These are phyloP conservation scores for Dactylellina cionopaga DNA, from an alignment of 2,329 filamentous ascomycete species.

Conservation along the genomic window DNA sequence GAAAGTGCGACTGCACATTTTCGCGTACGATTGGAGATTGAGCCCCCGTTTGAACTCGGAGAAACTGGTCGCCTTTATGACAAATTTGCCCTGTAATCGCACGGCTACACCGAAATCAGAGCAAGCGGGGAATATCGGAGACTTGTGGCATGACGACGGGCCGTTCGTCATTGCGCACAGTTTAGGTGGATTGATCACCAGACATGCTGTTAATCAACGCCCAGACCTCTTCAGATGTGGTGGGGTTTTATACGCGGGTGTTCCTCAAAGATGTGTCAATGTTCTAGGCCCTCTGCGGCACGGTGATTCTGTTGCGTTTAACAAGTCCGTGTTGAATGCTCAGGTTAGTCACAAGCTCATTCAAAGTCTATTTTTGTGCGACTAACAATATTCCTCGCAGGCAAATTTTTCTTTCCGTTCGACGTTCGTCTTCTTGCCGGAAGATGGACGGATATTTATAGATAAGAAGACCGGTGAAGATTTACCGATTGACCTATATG, in stretches of 20 bases:
- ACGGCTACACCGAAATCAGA: constrained; percentile 62
- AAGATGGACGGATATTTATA: constrained; percentile 87
- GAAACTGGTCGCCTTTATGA: constrained; percentile 77
- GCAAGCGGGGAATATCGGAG: constrained; percentile 62
- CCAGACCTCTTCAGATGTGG: constrained; percentile 78
- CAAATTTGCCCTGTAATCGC: constrained; percentile 78
- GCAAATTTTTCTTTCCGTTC: constrained; percentile 93
- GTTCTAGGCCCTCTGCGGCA: constrained; percentile 89
- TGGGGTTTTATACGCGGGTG: constrained; percentile 85
- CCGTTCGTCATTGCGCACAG: constrained; percentile 87
- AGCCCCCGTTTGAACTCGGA: constrained; percentile 80
- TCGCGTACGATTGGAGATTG: constrained; percentile 93
- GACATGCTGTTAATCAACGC: constrained; percentile 84
- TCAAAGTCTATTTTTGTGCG: not conserved
- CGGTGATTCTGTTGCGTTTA: constrained; percentile 90
- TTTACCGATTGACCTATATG: constrained; percentile 85
- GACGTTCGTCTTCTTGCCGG: constrained; percentile 83
- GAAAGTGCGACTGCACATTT: constrained; percentile 80
- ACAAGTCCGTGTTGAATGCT: constrained; percentile 87
- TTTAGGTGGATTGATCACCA: constrained; percentile 84
- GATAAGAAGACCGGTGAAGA: constrained; percentile 82
- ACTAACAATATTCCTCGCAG: not conserved
- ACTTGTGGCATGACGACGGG: constrained; percentile 63
- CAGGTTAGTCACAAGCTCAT: constrained; percentile 62
- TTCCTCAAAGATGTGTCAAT: constrained; percentile 86